phyloP scores from a whole-genome alignment of 2,329 filamentous ascomycete genomes.

The Lachnellula cervina region DNA sequence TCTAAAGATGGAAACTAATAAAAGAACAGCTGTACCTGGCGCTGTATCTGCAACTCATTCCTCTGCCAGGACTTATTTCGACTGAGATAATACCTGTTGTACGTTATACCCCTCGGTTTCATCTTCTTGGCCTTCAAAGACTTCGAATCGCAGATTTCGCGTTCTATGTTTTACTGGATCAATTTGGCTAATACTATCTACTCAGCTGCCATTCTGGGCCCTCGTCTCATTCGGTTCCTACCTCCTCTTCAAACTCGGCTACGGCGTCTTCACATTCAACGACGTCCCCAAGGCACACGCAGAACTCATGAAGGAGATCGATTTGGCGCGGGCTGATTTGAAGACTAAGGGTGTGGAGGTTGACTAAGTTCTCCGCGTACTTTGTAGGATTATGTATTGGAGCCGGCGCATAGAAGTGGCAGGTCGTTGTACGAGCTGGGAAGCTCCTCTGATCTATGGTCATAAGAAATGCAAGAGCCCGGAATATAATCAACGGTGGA shows the following conservation, averaged over 20 bases:
- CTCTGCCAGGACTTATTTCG: slow-evolving; percentile 72
- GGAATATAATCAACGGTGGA: not conserved
- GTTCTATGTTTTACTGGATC: slow-evolving; percentile 1
- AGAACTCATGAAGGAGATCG: slow-evolving; percentile 82
- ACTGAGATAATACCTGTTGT: slow-evolving; percentile 86
- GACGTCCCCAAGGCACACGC: slow-evolving; percentile 87
- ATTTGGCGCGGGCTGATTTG: slow-evolving; percentile 69
- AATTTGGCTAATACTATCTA: slow-evolving; percentile 1
- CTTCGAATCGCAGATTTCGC: not conserved
- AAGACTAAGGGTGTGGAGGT: slow-evolving; percentile 65
- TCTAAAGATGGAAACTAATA: not conserved
- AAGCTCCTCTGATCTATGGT: not conserved
- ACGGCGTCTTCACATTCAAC: slow-evolving; percentile 93
- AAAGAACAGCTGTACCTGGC: slow-evolving; percentile 73
- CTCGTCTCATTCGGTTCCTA: slow-evolving; percentile 88
- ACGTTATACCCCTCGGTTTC: slow-evolving; percentile 37
- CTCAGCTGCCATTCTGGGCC: slow-evolving; percentile 85
- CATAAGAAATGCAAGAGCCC: not conserved
- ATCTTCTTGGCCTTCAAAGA: not conserved
- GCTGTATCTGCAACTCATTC: slow-evolving; percentile 77
- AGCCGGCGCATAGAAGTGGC: not conserved
- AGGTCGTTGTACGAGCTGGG: not conserved
- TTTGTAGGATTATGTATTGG: slow-evolving; percentile 1
- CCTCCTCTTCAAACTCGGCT: slow-evolving; percentile 86
- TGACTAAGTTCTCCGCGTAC: slow-evolving; percentile 21